Evolutionary conservation across 345 rosid genomes (phyloP).

Genomic region (Aegle marmelos): DNA sequence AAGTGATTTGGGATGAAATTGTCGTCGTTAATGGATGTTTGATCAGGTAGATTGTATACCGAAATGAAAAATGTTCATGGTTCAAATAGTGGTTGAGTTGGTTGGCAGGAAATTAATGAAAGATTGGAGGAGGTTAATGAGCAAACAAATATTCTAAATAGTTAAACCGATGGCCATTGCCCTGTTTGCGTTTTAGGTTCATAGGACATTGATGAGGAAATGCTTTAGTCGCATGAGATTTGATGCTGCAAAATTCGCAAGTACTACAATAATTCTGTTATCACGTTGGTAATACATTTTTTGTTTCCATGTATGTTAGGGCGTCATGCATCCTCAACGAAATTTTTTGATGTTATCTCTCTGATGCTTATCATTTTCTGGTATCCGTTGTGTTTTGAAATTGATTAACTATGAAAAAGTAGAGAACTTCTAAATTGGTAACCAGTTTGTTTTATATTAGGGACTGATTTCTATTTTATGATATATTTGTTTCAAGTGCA

Average conservation of each 20-base stretch:
- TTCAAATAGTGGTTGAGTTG: neutral
- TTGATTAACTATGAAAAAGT: neutral
- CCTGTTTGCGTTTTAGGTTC: neutral
- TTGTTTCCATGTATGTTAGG: neutral
- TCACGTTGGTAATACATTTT: neutral
- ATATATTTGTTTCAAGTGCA: neutral
- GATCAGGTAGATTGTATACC: neutral
- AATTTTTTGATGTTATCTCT: neutral
- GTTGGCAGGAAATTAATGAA: neutral
- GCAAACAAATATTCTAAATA: neutral
- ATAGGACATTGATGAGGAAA: neutral
- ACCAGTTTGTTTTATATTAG: neutral
- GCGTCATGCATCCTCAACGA: constrained; percentile 2
- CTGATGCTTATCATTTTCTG: neutral
- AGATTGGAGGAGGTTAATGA: neutral
- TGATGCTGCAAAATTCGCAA: no score
- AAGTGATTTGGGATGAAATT: neutral
- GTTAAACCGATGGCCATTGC: neutral
- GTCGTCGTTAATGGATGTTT: neutral
- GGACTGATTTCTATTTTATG: neutral
- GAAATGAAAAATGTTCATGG: neutral
- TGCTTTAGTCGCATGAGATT: neutral
- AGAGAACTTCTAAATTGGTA: neutral
- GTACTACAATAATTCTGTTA: neutral
- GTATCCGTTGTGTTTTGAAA: neutral